Evolutionary conservation across 1,139 yeast species (phyloP).

Genomic region (Yamadazyma jaroonii): DNA sequence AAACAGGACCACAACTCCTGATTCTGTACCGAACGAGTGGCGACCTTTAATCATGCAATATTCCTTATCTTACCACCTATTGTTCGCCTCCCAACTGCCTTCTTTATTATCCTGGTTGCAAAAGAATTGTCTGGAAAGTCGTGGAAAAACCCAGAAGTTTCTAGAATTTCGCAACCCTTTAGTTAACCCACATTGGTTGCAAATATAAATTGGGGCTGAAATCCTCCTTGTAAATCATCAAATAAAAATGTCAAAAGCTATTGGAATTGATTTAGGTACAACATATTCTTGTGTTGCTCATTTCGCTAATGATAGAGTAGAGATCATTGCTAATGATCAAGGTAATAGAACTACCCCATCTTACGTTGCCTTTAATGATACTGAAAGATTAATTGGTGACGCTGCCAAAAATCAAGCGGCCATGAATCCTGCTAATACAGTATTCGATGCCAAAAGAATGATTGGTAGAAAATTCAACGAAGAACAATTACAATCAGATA

Average conservation of each 20-base stretch:
- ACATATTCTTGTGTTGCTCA: conserved; percentile 80
- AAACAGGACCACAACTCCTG: too few relatives aligned
- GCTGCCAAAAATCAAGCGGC: conserved; percentile 75
- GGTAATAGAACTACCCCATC: conserved; percentile 74
- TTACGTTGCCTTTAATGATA: conserved; percentile 64
- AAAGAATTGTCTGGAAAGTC: too few relatives aligned
- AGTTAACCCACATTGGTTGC: conserved; percentile 1
- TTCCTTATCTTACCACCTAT: too few relatives aligned
- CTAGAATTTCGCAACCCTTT: conserved; percentile 11
- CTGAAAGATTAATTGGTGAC: conserved; percentile 67
- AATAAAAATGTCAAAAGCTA: conserved; percentile 57
- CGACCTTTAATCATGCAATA: too few relatives aligned
- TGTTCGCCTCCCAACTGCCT: not conserved
- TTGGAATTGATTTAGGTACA: conserved; percentile 81
- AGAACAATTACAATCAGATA: conserved; percentile 54
- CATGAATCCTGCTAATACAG: conserved; percentile 63
- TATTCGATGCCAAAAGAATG: conserved; percentile 66
- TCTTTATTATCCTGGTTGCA: too few relatives aligned
- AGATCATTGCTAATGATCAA: conserved; percentile 67
- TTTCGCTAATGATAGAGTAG: conserved; percentile 65
- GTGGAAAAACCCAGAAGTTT: conserved; percentile 2
- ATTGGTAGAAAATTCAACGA: conserved; percentile 64
- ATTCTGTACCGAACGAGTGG: too few relatives aligned
- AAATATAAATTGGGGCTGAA: not conserved
- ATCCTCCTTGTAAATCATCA: not conserved